These are phyloP conservation scores for Daldinia decipiens DNA, from an alignment of 495 filamentous ascomycete genomes.

Conservation along the genomic window DNA sequence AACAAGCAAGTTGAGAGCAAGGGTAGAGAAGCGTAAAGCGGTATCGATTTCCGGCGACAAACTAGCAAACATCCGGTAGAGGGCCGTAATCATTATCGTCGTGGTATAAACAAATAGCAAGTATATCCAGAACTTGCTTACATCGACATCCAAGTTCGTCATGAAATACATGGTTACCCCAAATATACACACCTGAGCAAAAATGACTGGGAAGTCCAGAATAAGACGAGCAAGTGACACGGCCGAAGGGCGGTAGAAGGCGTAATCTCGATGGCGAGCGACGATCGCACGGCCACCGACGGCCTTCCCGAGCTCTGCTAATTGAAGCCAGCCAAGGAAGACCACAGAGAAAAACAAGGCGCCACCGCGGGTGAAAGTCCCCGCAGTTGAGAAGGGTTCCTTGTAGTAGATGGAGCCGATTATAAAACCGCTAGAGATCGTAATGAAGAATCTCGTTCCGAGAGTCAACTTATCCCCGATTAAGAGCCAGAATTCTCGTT, in stretches of 20 bases:
- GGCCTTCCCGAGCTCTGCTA: conserved; percentile 76
- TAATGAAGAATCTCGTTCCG: conserved; percentile 82
- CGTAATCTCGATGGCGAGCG: conserved; percentile 63
- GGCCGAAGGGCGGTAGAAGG: conserved; percentile 82
- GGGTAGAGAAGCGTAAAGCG: conserved; percentile 75
- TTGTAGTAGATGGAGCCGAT: conserved; percentile 79
- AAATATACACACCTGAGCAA: conserved; percentile 71
- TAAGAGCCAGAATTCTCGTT: conserved; percentile 80
- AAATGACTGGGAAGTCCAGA: conserved; percentile 73
- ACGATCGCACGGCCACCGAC: conserved; percentile 46
- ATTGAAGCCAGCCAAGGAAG: conserved; percentile 78
- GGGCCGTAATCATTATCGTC: conserved; percentile 72
- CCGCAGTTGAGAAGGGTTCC: conserved; percentile 68
- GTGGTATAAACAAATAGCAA: conserved; percentile 75
- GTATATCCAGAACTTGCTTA: conserved; percentile 78
- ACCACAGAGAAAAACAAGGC: conserved; percentile 78
- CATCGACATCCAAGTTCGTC: conserved; percentile 69
- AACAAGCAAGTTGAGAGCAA: conserved; percentile 69
- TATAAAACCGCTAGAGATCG: conserved; percentile 77
- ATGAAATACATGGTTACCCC: conserved; percentile 76
- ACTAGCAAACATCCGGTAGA: conserved; percentile 82
- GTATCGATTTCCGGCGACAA: conserved; percentile 77
- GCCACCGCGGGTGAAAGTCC: conserved; percentile 75
- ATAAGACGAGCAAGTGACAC: conserved; percentile 74
- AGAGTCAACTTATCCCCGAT: conserved; percentile 77